These are phyloP conservation scores for Hypoxylon sp. DNA, from an alignment of 2,329 filamentous ascomycete species.

Conservation along the genomic window DNA sequence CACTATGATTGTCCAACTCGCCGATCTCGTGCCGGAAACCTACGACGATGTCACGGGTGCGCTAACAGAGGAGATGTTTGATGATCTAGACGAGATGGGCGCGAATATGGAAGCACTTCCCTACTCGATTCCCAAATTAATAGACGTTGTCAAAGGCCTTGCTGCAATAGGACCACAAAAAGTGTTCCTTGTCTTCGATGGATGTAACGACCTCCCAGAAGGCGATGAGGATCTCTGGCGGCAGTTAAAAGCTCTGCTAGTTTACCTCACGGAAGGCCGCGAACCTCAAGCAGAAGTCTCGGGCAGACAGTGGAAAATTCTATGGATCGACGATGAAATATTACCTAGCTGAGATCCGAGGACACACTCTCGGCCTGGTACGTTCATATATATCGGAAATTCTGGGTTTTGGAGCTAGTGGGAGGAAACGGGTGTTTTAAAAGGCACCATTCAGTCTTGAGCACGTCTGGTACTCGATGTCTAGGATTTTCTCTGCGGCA, in stretches of 20 bases:
- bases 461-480: background rate
- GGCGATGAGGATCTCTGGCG: background rate
- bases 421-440: background rate
- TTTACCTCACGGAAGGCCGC: background rate
- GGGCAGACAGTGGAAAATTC: background rate
- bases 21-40: background rate
- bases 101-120: background rate
- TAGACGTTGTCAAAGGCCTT: slow-evolving; percentile 7
- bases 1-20: slow-evolving; percentile 9
- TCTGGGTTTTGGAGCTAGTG: background rate
- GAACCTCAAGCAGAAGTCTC: background rate
- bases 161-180: background rate
- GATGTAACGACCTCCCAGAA: background rate
- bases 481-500: background rate
- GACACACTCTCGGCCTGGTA: too few relatives aligned
- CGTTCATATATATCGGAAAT: background rate
- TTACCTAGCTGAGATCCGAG: background rate
- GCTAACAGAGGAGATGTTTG: background rate
- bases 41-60: slow-evolving; percentile 2
- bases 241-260: background rate
- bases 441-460: background rate
- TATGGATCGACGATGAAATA: background rate
- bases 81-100: background rate
- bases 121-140: background rate
- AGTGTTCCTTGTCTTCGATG: background rate